Evolutionary conservation across 306 rosid genomes (phyloP).

Genomic region (Fragaria ananassa): DNA sequence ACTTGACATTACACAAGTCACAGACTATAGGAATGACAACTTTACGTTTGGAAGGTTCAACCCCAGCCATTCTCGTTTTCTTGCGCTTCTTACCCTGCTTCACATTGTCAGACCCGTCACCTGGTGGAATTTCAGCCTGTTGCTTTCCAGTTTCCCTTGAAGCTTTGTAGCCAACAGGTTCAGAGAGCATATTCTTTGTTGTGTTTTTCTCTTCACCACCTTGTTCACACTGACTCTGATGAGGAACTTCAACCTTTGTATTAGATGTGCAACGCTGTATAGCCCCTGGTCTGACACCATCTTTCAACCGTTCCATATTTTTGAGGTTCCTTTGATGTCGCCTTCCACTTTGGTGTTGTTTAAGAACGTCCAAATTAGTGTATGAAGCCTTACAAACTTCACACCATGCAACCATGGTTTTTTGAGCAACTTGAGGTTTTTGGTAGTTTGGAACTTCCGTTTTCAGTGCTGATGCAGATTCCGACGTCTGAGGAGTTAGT

Average conservation of each 20-base stretch:
- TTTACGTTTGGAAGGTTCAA: not conserved
- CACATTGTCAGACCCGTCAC: not conserved
- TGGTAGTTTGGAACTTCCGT: not conserved
- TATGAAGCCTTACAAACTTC: constrained; percentile 6
- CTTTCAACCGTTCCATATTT: not conserved
- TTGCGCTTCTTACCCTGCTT: constrained; percentile 13
- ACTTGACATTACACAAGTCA: constrained; percentile 8
- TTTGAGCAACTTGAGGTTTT: not conserved
- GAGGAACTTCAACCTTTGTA: constrained; percentile 1
- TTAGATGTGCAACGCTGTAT: not conserved
- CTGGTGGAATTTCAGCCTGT: not conserved
- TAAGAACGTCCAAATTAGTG: not conserved
- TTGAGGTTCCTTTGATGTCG: constrained; percentile 9
- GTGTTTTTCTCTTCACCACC: not conserved
- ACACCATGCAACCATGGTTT: not conserved
- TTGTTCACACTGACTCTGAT: not conserved
- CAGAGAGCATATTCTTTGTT: not conserved
- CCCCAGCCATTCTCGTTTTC: not conserved
- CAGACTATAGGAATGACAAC: not conserved
- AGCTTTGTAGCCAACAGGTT: not conserved
- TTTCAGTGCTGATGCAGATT: not conserved
- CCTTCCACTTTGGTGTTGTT: not conserved
- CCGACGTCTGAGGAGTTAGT: not conserved
- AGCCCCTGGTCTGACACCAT: not conserved
- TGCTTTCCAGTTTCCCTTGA: constrained; percentile 1